phyloP scores from a whole-genome alignment of 805 yeast genomes.

The Torulaspora quercuum region DNA sequence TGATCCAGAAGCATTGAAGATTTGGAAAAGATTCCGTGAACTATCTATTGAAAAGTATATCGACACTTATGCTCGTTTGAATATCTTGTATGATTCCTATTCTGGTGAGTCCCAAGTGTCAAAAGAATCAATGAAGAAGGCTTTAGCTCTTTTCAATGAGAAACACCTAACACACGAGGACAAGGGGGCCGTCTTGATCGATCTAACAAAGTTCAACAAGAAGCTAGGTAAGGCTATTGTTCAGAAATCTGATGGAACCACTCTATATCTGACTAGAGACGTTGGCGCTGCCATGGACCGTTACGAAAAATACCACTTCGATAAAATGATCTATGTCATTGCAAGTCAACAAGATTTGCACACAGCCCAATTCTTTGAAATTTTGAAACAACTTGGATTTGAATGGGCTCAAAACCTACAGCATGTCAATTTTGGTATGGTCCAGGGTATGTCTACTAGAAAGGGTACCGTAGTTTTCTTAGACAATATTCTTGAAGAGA shows the following conservation, averaged over 20 bases:
- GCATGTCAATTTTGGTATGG: constrained; percentile 96
- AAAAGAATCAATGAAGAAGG: constrained; percentile 63
- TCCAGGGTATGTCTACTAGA: constrained; percentile 97
- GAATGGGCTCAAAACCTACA: constrained; percentile 78
- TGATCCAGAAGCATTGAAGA: constrained; percentile 67
- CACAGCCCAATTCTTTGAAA: constrained; percentile 88
- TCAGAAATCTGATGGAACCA: constrained; percentile 93
- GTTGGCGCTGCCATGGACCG: constrained; percentile 95
- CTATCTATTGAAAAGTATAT: constrained; percentile 82
- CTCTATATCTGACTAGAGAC: constrained; percentile 91
- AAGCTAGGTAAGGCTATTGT: constrained; percentile 90
- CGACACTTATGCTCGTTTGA: constrained; percentile 85
- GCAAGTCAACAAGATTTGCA: constrained; percentile 97
- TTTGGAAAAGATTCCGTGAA: constrained; percentile 90
- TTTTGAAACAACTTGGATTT: constrained; percentile 82
- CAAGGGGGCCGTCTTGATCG: constrained; percentile 86
- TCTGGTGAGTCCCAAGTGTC: constrained; percentile 96
- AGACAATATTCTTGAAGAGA: constrained; percentile 88
- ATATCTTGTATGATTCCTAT: constrained; percentile 81
- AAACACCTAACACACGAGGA: constrained; percentile 76
- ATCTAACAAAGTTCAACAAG: constrained; percentile 79
- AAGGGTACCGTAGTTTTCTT: constrained; percentile 98
- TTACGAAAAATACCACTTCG: constrained; percentile 76
- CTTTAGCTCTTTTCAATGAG: constrained; percentile 57
- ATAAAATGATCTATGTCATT: constrained; percentile 93